Evolutionary conservation across 768 basidiomycete genomes (phyloP).

Genomic region (Pulveroboletus ravenelii): DNA sequence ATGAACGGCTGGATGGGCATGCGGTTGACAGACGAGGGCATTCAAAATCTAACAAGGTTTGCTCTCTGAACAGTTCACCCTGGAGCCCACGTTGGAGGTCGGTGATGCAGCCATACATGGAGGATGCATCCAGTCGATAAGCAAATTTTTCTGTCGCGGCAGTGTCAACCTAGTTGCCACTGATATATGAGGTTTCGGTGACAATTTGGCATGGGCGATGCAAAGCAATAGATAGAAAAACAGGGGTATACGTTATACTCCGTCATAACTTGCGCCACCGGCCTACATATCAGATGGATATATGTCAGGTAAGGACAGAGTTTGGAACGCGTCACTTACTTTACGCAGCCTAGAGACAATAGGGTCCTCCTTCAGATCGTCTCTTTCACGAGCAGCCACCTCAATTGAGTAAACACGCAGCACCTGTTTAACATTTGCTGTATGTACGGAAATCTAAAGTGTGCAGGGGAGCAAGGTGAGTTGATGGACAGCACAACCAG

Average conservation of each 20-base stretch:
- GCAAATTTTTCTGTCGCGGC: slow-evolving; percentile 8
- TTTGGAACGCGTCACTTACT: slow-evolving; percentile 42
- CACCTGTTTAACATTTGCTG: slow-evolving; percentile 80
- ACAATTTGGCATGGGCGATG: slow-evolving; percentile 10
- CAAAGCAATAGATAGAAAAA: slow-evolving; percentile 9
- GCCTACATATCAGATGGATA: slow-evolving; percentile 44
- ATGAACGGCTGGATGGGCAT: slow-evolving; percentile 90
- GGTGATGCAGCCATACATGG: neutral
- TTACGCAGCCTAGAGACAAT: slow-evolving; percentile 79
- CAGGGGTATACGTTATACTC: slow-evolving; percentile 45
- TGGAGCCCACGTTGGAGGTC: neutral
- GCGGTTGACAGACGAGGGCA: slow-evolving; percentile 69
- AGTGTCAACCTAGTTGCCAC: slow-evolving; percentile 21
- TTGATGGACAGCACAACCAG: slow-evolving; percentile 29
- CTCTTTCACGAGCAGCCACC: slow-evolving; percentile 76
- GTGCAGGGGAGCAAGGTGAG: slow-evolving; percentile 18
- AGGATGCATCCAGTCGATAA: neutral
- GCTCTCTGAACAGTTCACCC: slow-evolving; percentile 13
- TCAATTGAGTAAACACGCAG: slow-evolving; percentile 81
- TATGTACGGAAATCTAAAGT: slow-evolving; percentile 82
- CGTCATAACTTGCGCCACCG: slow-evolving; percentile 87
- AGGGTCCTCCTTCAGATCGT: slow-evolving; percentile 83
- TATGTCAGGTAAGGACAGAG: slow-evolving; percentile 11
- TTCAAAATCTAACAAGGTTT: slow-evolving; percentile 54
- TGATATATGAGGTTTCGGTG: slow-evolving; percentile 19